These are phyloP conservation scores for Salix caprea DNA, from an alignment of 345 rosid species.

Conservation along the genomic window DNA sequence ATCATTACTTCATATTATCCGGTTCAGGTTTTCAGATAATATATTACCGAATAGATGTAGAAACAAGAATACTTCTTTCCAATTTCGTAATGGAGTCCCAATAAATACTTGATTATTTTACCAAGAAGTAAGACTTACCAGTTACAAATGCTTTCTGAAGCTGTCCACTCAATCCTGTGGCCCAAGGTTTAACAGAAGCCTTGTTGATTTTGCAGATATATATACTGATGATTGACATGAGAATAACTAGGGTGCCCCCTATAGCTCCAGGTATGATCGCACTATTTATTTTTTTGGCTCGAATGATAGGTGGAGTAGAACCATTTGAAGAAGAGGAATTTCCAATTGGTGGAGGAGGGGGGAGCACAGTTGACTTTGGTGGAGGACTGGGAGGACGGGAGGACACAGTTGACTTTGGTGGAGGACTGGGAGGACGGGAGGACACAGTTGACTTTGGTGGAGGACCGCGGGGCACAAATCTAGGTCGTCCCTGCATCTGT, in stretches of 20 bases:
- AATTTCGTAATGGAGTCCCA: background rate
- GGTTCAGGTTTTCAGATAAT: background rate
- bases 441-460: no score
- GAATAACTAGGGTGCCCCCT: slow-evolving; percentile 41
- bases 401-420: no score
- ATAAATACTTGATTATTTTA: background rate
- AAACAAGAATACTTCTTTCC: background rate
- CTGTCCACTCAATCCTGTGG: slow-evolving; percentile 83
- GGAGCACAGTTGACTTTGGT: no score
- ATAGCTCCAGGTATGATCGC: slow-evolving; percentile 34
- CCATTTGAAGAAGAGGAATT: slow-evolving; percentile 20
- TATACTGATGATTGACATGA: slow-evolving; percentile 34
- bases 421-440: no score
- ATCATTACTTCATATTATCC: background rate
- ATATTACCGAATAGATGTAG: background rate
- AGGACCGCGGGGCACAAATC: no score
- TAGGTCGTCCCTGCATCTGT: background rate
- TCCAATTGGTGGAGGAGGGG: background rate
- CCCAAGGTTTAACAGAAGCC: slow-evolving; percentile 86
- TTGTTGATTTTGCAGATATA: slow-evolving; percentile 46
- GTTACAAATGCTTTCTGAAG: slow-evolving; percentile 75
- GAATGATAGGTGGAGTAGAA: slow-evolving; percentile 21
- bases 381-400: no score
- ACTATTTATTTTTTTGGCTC: slow-evolving; percentile 21
- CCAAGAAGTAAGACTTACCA: slow-evolving; percentile 35